Percentiles rank a stretch among this genome's conserved stretches.
Evolutionary conservation across 148 eudicot genomes (phyloP).

Genomic region (Amaranthus hypochondriacus): DNA sequence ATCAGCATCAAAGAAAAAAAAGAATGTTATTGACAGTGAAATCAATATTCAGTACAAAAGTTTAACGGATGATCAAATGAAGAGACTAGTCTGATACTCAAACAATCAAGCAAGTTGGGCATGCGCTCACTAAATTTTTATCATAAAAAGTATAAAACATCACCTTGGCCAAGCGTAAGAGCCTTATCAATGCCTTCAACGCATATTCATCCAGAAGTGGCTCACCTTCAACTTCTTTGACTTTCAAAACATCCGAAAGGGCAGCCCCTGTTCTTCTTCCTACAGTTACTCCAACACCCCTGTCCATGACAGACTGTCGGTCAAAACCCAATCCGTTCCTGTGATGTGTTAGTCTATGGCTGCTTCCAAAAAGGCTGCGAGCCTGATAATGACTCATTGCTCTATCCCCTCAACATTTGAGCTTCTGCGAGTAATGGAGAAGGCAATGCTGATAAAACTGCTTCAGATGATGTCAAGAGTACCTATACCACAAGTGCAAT

Average conservation of each 20-base stretch:
- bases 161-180: conserved; percentile 92
- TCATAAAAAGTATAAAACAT: conserved; percentile 6
- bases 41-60: background rate
- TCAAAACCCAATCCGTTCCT: conserved; percentile 87
- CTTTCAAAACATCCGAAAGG: conserved; percentile 55
- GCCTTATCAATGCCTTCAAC: conserved; percentile 79
- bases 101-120: conserved; percentile 1
- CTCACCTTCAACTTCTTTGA: conserved; percentile 93
- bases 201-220: conserved; percentile 90
- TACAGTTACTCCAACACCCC: conserved; percentile 86
- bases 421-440: conserved; percentile 97
- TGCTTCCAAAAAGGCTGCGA: conserved; percentile 83
- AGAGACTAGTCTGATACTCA: background rate
- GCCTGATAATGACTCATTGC: conserved; percentile 99
- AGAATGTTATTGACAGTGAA: background rate
- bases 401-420: conserved; percentile 97
- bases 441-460: conserved; percentile 89
- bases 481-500: conserved; percentile 47
- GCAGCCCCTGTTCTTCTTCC: conserved; percentile 65
- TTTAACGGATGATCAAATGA: background rate
- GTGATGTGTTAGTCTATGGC: conserved; percentile 62
- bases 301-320: conserved; percentile 77
- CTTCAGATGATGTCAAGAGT: conserved; percentile 91
- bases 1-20: conserved; percentile 5
- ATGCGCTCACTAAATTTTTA: background rate